Percentiles rank a stretch among this genome's conserved stretches.
Evolutionary conservation across 306 rosid species (phyloP).

Genomic region (Casuarina cunninghamiana): DNA sequence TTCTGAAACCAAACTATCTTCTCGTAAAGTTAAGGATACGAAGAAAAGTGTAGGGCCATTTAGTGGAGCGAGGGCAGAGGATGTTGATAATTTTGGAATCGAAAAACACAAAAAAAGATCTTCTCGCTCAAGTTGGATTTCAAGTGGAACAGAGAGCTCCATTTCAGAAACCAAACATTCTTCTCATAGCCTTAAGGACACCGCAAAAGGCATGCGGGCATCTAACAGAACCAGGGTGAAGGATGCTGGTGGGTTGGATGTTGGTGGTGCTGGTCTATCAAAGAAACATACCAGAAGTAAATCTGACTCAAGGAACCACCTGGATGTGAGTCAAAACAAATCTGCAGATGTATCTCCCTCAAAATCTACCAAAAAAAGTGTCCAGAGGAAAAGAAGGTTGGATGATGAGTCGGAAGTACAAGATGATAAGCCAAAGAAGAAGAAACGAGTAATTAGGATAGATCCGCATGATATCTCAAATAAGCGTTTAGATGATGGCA

Average conservation of each 20-base stretch:
- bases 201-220: constrained; percentile 18
- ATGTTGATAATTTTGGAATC: constrained; percentile 1
- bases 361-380: constrained; percentile 35
- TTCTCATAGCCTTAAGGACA: constrained; percentile 27
- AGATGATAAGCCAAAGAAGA: constrained; percentile 59
- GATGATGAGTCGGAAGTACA: constrained; percentile 37
- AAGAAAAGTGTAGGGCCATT: constrained; percentile 23
- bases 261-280: constrained; percentile 30
- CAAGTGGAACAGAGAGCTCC: constrained; percentile 23
- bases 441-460: constrained; percentile 58
- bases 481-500: constrained; percentile 71
- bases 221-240: constrained; percentile 32
- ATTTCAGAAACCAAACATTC: constrained; percentile 34
- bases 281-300: constrained; percentile 36
- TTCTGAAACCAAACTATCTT: constrained; percentile 33
- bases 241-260: constrained; percentile 30
- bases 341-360: constrained; percentile 25
- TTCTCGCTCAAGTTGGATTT: constrained; percentile 43
- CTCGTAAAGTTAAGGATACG: constrained; percentile 26
- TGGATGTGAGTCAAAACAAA: constrained; percentile 24
- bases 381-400: constrained; percentile 27
- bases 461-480: constrained; percentile 81
- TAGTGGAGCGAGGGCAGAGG: constrained; percentile 32
- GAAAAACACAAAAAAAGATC: constrained; percentile 19
- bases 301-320: constrained; percentile 29